Evolutionary conservation across 1,139 yeast species (phyloP), one percentile per base, ranked within the genome.

Genomic region (Nakaseomyces glabratus): DNA sequence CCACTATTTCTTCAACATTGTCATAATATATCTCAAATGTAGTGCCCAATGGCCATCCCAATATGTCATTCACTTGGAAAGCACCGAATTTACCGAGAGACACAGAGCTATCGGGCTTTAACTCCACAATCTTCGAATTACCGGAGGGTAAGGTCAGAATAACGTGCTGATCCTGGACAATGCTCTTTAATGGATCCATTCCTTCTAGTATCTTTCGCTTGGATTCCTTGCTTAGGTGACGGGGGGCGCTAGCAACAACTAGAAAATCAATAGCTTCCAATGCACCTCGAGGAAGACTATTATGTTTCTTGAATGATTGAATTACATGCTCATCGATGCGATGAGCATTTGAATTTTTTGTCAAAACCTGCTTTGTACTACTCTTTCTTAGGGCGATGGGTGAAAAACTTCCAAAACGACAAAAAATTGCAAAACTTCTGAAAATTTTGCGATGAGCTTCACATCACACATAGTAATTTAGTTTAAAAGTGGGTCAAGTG

Each of bases 1-100:
- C 28, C 13, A 26, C 62, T 8, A 33, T 36, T 19, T 34, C 36
- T 5, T 34, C 36, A 20, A 44, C 45, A 14, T 43, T 57, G 41
- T 73, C 77, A 33, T 74, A 82, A 20, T 68, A 54, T 28, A 90
- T 81, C 55, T 90, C 97, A 60, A 90, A 90, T 0, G 94, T 76
- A 48, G 82, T 88, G 1, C 98, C 98, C 48, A 73, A 80, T 4
- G 90, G 82, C 49, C 68, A 78, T 2, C 95, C 96, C 23, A 90
- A 54, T 11, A 90, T 70, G 37, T 75, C 80, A 46, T 78, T 73
- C 4, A 81, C 85, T 28, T 69, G 64, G 57, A 93, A 90, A 1
- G 78, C 65, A 6, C 98, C 99, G 59, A 90, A 93, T 57, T 90
- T 90, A 2, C 98, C 98, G 45, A 93, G 63, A 38, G 75, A 73